Evolutionary conservation across 2,329 filamentous ascomycete genomes (phyloP).

Genomic region (Pyrenochaeta sp.): DNA sequence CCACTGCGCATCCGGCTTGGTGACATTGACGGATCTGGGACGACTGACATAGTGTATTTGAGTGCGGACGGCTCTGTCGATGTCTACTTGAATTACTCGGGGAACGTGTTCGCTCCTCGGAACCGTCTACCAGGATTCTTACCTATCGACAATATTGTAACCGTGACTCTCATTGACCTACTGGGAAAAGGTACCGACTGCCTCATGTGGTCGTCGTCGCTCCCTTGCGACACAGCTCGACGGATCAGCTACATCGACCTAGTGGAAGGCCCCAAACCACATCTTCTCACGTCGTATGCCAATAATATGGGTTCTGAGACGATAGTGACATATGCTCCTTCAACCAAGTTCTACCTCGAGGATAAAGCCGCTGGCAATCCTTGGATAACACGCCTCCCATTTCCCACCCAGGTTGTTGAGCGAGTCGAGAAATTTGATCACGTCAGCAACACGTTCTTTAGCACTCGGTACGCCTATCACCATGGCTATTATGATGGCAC

Average conservation of each 20-base stretch:
- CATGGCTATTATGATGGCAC: slow-evolving; percentile 35
- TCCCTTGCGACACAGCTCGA: background rate
- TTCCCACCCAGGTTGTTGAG: background rate
- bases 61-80: background rate
- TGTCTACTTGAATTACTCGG: slow-evolving; percentile 29
- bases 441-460: background rate
- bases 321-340: background rate
- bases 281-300: background rate
- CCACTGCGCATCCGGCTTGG: slow-evolving; percentile 18
- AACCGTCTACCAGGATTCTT: background rate
- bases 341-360: background rate
- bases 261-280: background rate
- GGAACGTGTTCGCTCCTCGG: background rate
- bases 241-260: background rate
- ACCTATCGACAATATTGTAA: slow-evolving; percentile 24
- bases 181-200: slow-evolving; percentile 2
- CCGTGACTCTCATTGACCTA: slow-evolving; percentile 29
- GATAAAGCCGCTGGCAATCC: background rate
- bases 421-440: background rate
- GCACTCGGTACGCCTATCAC: slow-evolving; percentile 5
- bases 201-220: background rate
- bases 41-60: slow-evolving; percentile 40
- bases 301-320: slow-evolving; percentile 1
- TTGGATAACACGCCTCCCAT: background rate
- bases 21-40: slow-evolving; percentile 33